A percentile compares a stretch with the other conserved stretches of the same genome.
These are phyloP conservation scores for Rosa hybrid DNA, from an alignment of 331 rosid species.

Conservation along the genomic window DNA sequence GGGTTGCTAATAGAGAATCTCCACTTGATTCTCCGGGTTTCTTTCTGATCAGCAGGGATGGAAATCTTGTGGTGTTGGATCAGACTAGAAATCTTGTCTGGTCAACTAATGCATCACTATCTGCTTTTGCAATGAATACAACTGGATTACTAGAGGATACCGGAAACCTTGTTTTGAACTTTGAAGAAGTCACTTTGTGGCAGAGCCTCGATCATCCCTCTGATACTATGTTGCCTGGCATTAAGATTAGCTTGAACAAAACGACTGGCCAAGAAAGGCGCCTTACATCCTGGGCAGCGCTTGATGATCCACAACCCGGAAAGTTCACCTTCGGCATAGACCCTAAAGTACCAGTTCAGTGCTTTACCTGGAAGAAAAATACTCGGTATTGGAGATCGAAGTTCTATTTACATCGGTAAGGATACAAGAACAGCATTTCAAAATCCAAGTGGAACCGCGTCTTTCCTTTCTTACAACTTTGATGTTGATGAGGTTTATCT, in stretches of 20 bases:
- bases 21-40: neutral
- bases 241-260: constrained; percentile 2
- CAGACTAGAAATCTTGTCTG: neutral
- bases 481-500: neutral
- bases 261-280: neutral
- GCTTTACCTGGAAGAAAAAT: neutral
- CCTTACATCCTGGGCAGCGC: constrained; percentile 9
- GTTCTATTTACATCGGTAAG: neutral
- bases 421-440: neutral
- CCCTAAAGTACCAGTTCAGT: neutral
- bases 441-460: neutral
- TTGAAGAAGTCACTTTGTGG: neutral
- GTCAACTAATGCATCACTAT: neutral
- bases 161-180: constrained; percentile 12
- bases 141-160: neutral
- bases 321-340: constrained; percentile 13
- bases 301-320: constrained; percentile 5
- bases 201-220: constrained; percentile 19
- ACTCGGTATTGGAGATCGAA: neutral
- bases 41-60: neutral
- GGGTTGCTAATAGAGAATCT: neutral
- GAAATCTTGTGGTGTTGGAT: neutral
- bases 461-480: neutral
- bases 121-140: constrained; percentile 3
- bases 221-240: constrained; percentile 18